Base-by-base conservation (phyloP, 1,139 yeast genomes). In the Pichia sp. region DNA sequence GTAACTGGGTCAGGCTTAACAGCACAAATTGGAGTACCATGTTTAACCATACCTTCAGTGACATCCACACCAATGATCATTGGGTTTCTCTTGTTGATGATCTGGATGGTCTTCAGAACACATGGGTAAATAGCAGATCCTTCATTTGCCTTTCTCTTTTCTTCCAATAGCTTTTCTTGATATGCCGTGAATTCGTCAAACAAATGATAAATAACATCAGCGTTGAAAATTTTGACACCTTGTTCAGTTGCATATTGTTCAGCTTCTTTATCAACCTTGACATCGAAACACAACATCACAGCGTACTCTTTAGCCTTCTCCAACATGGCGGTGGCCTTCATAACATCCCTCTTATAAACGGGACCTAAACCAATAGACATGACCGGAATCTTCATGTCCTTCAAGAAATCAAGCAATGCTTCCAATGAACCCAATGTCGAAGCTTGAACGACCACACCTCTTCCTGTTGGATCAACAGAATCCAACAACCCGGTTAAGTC, bases 1-100 rank as follows among this genome's bases (percentile, higher is more conserved):
- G 96, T 88, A 15, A 77, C 78, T 44, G 98, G 96, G 67, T 92
- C 97, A 50, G 77, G 76, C 73, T 92, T 90, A 54, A 93, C 97
- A 32, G 95, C 93, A 75, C 96, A 87, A 60, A 93, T 90, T 62
- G 99, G 99, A 1, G 99, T 92, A 56, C 99, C 99, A 51, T 88
- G 72, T 62, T 93, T 83, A 50, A 95, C 80, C 45, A 88, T 79
- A 66, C 99, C 99, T 71, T 93, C 98, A 53, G 81, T 72, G 60
- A 93, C 96, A 71, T 93, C 99, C 59, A 93, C 98, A 82, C 99
- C 99, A 69, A 93, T 88, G 68, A 93, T 90, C 98, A 93, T 93
- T 57, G 99, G 99, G 72, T 92, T 90, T 76, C 99, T 89, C 78
- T 93, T 93, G 83, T 95, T 95, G 72, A 93, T 95, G 68, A 95